Evolutionary conservation across 495 filamentous ascomycete species (phyloP), one percentile per base, ranked within the genome.

Genomic region (Xylaria flabelliformis): DNA sequence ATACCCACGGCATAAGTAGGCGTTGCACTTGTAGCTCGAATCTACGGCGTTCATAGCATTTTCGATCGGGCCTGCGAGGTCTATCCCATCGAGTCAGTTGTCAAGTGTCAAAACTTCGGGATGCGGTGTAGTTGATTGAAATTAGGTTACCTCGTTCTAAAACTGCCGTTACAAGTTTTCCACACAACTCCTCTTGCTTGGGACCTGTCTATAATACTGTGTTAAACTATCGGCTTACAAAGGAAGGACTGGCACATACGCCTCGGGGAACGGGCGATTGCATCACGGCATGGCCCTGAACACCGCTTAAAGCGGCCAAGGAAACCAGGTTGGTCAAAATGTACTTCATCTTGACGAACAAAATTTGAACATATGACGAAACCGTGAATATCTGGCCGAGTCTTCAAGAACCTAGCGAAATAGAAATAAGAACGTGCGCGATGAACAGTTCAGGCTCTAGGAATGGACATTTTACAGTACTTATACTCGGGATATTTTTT

Each of bases 1-100:
- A 21, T 71, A 71, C 1, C 69, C 69, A 5, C 69, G 59, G 46
- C 69, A 71, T 8, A 65, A 21, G 26, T 71, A 71, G 24, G 69
- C 69, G 50, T 71, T 71, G 62, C 69, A 71, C 4, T 65, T 64
- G 29, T 71, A 71, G 36, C 36, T 46, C 24, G 61, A 32, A 13
- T 71, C 69, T 3, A 50, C 69, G 0, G 46, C 19, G 7, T 58
- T 48, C 24, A 71, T 39, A 15, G 69, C 69, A 51, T 71, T 58
- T n/a, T 65, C 69, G 36, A 71, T 71, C 0, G 69, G 69, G 36
- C 69, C 69, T 21, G 69, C 48, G 19, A 65, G 48, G 32, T 71
- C 69, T 71, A 17, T 24, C 0, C 32, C 17, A 21, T n/a, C 5
- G 8, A 8, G 21, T 71, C 26, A 71, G 48, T 71, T 29, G 3